Evolutionary conservation across 2,329 filamentous ascomycete genomes (phyloP).

Genomic region (Nothopassalora personata): DNA sequence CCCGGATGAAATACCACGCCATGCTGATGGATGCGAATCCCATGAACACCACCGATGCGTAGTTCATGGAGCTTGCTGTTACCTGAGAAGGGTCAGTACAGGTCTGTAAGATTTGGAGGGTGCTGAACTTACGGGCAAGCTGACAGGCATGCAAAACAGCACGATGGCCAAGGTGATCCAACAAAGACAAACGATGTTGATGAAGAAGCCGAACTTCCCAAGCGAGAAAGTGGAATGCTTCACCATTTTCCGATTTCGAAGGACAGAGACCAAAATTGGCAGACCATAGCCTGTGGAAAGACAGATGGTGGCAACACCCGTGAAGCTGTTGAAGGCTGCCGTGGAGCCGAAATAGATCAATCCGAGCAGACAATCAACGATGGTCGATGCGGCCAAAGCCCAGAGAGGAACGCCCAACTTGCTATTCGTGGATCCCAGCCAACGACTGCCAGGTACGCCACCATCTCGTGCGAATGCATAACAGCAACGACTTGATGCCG

Average conservation of each 20-base stretch:
- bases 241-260: conserved; percentile 63
- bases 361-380: conserved; percentile 65
- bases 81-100: conserved; percentile 12
- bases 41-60: conserved; percentile 30
- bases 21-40: conserved; percentile 32
- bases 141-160: conserved; percentile 67
- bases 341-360: conserved; percentile 74
- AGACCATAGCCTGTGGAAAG: conserved; percentile 70
- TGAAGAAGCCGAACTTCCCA: conserved; percentile 60
- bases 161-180: conserved; percentile 68
- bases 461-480: conserved; percentile 70
- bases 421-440: conserved; percentile 51
- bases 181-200: conserved; percentile 62
- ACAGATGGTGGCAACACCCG: conserved; percentile 73
- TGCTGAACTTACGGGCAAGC: conserved; percentile 31
- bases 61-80: conserved; percentile 41
- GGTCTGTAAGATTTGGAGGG: conserved; percentile 4
- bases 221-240: conserved; percentile 62
- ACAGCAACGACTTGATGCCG: conserved; percentile 65
- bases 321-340: conserved; percentile 74
- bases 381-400: conserved; percentile 62
- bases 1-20: conserved; percentile 32
- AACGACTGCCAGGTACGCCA: conserved; percentile 50
- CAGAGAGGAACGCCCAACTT: conserved; percentile 64
- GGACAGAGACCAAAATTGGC: conserved; percentile 65